Conservation (phyloP, 768 basidiomycete genomes). For the Amanita rimosa region DNA sequence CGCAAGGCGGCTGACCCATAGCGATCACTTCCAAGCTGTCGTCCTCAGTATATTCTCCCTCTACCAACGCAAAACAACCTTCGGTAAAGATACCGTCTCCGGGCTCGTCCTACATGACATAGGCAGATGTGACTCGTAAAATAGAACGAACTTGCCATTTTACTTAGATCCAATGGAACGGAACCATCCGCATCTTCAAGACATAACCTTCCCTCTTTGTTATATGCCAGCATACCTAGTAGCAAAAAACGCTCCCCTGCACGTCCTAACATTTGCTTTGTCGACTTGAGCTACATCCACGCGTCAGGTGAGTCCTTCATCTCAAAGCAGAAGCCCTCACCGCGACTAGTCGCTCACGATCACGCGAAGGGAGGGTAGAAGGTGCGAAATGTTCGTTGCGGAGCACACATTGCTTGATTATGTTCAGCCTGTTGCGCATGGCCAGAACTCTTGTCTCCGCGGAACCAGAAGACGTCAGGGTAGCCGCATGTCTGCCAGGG, state of each 20-base stretch:
- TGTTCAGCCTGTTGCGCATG: slow-evolving; percentile 74
- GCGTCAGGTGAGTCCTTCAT: neutral
- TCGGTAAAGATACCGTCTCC: slow-evolving; percentile 96
- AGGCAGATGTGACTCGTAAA: neutral
- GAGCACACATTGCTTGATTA: slow-evolving; percentile 88
- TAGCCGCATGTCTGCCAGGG: slow-evolving; percentile 32
- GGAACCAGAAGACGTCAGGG: slow-evolving; percentile 68
- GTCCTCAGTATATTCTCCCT: slow-evolving; percentile 94
- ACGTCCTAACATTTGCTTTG: slow-evolving; percentile 90
- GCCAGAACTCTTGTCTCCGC: slow-evolving; percentile 74
- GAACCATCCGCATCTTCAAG: slow-evolving; percentile 90
- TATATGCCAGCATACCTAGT: slow-evolving; percentile 84
- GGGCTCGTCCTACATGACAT: slow-evolving; percentile 54
- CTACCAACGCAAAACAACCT: slow-evolving; percentile 88
- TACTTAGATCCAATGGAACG: slow-evolving; percentile 82
- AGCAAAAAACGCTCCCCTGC: slow-evolving; percentile 85
- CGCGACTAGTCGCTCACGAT: slow-evolving; percentile 81
- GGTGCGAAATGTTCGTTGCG: slow-evolving; percentile 98
- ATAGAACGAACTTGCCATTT: slow-evolving; percentile 44
- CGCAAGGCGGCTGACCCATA: slow-evolving; percentile 96
- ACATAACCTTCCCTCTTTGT: slow-evolving; percentile 84
- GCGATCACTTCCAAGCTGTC: slow-evolving; percentile 82
- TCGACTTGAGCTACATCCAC: slow-evolving; percentile 70
- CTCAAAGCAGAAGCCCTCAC: slow-evolving; percentile 27
- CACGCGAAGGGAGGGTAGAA: slow-evolving; percentile 82